phyloP scores from a whole-genome alignment of 257 asterid genomes.

The Echium plantagineum region DNA sequence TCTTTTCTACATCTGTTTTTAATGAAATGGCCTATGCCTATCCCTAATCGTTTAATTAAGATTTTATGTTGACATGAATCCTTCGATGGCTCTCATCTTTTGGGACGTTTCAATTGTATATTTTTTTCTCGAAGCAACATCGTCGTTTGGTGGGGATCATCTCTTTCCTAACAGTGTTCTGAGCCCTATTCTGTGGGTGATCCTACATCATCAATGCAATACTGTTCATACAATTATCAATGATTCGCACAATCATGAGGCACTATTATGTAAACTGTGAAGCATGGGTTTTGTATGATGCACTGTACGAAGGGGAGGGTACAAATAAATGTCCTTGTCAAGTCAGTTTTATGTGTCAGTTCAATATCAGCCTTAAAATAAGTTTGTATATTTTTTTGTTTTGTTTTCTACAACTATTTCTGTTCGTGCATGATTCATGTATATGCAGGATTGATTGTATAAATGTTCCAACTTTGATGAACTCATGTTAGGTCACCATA shows the following conservation, averaged over 20 bases:
- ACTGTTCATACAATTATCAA: no score
- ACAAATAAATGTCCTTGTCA: not conserved
- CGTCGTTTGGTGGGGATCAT: no score
- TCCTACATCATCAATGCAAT: no score
- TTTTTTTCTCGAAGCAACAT: not conserved
- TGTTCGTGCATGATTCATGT: not conserved
- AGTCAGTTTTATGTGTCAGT: not conserved
- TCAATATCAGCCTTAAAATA: not conserved
- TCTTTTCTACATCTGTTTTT: no score
- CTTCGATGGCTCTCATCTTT: not conserved
- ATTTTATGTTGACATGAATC: not conserved
- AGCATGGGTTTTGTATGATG: not conserved
- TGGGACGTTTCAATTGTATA: not conserved
- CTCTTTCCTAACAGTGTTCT: no score
- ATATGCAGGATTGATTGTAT: not conserved
- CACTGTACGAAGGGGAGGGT: not conserved
- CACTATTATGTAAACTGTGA: no score
- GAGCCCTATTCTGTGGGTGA: no score
- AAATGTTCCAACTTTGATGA: slow-evolving; percentile 1
- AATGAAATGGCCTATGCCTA: not conserved
- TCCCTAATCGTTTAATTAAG: not conserved
- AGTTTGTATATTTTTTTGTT: not conserved
- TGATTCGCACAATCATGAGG: no score
- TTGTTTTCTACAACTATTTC: not conserved
- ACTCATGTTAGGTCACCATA: not conserved